Conservation (phyloP, 2,329 filamentous ascomycete species). For the Juglanconis oblonga region DNA sequence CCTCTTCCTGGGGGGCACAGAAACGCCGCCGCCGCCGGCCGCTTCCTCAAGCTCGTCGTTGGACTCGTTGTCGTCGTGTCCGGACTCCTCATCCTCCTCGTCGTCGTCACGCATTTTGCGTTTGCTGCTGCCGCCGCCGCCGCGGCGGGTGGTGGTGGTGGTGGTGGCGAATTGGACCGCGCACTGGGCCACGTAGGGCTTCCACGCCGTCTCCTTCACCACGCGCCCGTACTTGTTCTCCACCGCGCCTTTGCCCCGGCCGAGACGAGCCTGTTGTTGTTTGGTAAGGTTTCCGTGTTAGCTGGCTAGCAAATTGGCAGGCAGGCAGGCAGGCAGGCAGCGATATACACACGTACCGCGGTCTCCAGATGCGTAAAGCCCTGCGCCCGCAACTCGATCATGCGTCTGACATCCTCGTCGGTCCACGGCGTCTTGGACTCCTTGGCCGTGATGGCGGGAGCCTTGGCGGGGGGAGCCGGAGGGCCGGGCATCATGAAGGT, state of each 20-base stretch:
- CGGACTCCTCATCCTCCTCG: neutral
- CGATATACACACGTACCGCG: neutral
- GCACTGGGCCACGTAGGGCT: neutral
- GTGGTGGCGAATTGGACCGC: neutral
- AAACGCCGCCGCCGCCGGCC: no score
- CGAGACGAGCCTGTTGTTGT: neutral
- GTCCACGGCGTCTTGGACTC: neutral
- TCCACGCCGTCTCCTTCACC: neutral
- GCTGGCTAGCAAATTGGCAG: no score
- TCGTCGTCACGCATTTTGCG: neutral
- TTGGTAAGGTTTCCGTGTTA: neutral
- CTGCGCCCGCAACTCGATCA: neutral
- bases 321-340: neutral
- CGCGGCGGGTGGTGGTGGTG: no score
- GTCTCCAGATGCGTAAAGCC: constrained; percentile 1
- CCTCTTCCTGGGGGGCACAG: neutral
- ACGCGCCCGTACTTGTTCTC: constrained; percentile 16
- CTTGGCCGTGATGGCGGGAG: neutral
- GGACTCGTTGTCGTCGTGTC: neutral
- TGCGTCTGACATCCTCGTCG: constrained; percentile 2
- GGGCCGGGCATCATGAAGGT: neutral
- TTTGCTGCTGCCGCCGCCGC: neutral
- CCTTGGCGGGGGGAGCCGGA: neutral
- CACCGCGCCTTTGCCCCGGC: constrained; percentile 2
- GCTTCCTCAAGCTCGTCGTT: neutral